Conservation (phyloP, 2,329 filamentous ascomycete species). For the Trichoderma sp. region DNA sequence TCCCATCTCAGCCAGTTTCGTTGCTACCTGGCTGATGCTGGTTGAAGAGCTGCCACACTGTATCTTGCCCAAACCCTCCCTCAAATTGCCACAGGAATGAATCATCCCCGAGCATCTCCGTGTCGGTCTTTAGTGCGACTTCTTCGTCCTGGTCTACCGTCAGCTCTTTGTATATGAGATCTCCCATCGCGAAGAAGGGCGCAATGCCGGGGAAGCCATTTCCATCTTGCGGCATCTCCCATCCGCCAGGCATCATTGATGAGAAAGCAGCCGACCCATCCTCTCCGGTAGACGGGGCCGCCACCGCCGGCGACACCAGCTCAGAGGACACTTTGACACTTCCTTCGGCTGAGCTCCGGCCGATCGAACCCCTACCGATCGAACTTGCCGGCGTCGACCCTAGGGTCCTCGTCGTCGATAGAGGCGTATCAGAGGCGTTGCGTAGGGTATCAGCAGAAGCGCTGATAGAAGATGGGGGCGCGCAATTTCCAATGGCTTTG, state of each 20-base stretch:
- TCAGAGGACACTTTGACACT: neutral
- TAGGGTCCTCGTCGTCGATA: slow-evolving; percentile 11
- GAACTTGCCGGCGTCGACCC: slow-evolving; percentile 23
- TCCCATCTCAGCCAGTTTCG: neutral
- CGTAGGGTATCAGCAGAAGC: slow-evolving; percentile 10
- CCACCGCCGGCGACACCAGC: neutral
- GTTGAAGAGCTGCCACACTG: slow-evolving; percentile 57
- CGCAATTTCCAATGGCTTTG: slow-evolving; percentile 43
- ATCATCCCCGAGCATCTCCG: slow-evolving; percentile 14
- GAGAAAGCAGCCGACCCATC: neutral
- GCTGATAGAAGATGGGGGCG: slow-evolving; percentile 23
- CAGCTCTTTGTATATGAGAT: slow-evolving; percentile 57
- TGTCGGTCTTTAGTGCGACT: slow-evolving; percentile 24
- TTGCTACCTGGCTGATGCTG: slow-evolving; percentile 40
- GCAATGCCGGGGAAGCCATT: slow-evolving; percentile 51
- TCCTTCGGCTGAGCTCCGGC: slow-evolving; percentile 7
- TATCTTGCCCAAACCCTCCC: slow-evolving; percentile 54
- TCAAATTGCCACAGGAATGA: slow-evolving; percentile 49
- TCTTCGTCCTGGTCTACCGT: slow-evolving; percentile 40
- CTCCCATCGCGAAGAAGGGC: slow-evolving; percentile 56
- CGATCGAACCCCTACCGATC: slow-evolving; percentile 12
- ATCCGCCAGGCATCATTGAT: slow-evolving; percentile 29
- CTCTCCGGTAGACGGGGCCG: neutral
- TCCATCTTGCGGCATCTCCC: slow-evolving; percentile 42
- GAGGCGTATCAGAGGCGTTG: slow-evolving; percentile 21